Conservation (phyloP, 1,284 basidiomycete species). For the Leccinum colubrinum region DNA sequence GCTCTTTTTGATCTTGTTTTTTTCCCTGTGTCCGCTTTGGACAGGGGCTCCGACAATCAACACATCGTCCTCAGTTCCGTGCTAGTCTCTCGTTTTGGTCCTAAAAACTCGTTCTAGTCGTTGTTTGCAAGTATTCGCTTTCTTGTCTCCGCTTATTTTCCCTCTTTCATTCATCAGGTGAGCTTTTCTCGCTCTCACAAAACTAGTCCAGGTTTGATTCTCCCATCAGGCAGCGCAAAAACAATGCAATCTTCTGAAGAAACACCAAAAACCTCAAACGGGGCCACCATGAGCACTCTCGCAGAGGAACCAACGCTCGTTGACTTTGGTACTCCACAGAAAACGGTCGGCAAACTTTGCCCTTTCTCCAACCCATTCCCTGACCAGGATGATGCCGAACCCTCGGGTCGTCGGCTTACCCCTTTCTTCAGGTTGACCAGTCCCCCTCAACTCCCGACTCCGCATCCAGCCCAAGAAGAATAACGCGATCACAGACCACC, state of each 20-base stretch:
- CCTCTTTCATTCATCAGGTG: conserved; percentile 16
- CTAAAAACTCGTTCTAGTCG: conserved; percentile 18
- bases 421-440: conserved; percentile 26
- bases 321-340: conserved; percentile 25
- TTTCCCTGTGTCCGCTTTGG: conserved; percentile 36
- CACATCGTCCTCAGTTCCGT: conserved; percentile 26
- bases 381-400: conserved; percentile 31
- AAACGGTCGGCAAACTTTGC: conserved; percentile 33
- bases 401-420: conserved; percentile 24
- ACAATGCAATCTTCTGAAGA: conserved; percentile 30
- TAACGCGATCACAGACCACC: conserved; percentile 34
- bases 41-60: conserved; percentile 39
- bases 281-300: conserved; percentile 4
- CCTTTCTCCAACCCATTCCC: conserved; percentile 31
- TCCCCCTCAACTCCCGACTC: conserved; percentile 26
- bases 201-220: conserved; percentile 22
- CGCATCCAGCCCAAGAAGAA: conserved; percentile 21
- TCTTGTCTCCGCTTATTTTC: neutral
- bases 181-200: neutral
- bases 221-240: conserved; percentile 33
- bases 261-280: conserved; percentile 21
- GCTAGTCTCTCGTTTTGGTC: conserved; percentile 13
- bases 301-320: conserved; percentile 27
- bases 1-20: conserved; percentile 35
- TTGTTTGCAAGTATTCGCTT: neutral